Evolutionary conservation across 2,329 filamentous ascomycete genomes (phyloP).

Genomic region (Aureobasidium pullulans): DNA sequence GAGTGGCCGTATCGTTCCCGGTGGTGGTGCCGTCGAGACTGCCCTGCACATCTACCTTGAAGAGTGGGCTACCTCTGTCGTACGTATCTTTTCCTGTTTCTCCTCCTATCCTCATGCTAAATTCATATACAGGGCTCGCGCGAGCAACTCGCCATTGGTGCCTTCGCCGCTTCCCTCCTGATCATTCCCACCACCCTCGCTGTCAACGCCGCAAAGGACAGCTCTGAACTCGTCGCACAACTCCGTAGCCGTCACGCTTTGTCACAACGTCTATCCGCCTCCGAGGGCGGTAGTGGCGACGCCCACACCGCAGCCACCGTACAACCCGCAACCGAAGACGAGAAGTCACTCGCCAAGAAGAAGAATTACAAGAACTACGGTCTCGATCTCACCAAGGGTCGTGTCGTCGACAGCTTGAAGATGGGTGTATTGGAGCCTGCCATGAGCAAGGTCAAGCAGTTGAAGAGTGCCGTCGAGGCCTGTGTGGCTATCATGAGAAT

Average conservation of each 20-base stretch:
- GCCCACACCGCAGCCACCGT: constrained; percentile 17
- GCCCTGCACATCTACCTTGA: constrained; percentile 98
- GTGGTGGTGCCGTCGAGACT: constrained; percentile 95
- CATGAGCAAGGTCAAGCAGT: constrained; percentile 95
- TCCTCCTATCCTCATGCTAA: neutral
- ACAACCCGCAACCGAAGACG: constrained; percentile 56
- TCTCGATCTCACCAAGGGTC: constrained; percentile 79
- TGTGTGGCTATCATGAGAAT: constrained; percentile 99
- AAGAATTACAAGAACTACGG: constrained; percentile 99
- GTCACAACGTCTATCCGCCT: constrained; percentile 73
- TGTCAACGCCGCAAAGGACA: constrained; percentile 94
- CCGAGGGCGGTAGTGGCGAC: constrained; percentile 26
- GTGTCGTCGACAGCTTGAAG: constrained; percentile 89
- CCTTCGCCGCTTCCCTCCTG: constrained; percentile 91
- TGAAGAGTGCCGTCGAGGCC: constrained; percentile 97
- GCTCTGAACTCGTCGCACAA: constrained; percentile 89
- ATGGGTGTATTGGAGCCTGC: constrained; percentile 91
- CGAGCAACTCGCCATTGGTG: constrained; percentile 94
- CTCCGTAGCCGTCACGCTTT: constrained; percentile 89
- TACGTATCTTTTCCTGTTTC: constrained; percentile 32
- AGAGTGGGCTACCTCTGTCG: constrained; percentile 95
- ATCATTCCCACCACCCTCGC: constrained; percentile 94
- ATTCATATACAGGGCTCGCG: constrained; percentile 58
- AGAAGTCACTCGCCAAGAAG: constrained; percentile 83
- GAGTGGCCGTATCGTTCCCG: constrained; percentile 92